Conservation (phyloP, 768 basidiomycete genomes). For the Rickenella mellea region DNA sequence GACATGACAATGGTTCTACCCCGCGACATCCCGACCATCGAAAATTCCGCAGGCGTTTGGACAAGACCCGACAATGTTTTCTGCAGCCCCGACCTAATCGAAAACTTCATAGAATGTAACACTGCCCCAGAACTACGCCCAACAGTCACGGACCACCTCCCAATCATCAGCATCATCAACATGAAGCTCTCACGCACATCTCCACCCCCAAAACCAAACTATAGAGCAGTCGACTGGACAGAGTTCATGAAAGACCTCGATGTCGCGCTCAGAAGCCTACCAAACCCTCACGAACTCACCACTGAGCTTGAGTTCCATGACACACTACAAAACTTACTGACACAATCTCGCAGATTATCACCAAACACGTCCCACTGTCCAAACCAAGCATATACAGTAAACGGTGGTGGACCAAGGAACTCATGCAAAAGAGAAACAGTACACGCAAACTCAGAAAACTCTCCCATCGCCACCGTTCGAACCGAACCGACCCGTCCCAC, state of each 20-base stretch:
- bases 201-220: background rate
- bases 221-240: background rate
- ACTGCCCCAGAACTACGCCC: background rate
- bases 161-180: background rate
- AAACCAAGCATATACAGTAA: background rate
- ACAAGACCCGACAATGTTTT: slow-evolving; percentile 1
- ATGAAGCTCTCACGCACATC: background rate
- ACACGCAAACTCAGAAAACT: background rate
- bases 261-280: background rate
- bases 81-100: background rate
- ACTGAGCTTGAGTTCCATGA: background rate
- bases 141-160: background rate
- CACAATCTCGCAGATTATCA: background rate
- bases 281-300: background rate
- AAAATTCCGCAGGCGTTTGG: background rate
- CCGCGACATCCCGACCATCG: slow-evolving; percentile 1
- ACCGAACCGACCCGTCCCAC: too few relatives aligned
- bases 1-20: background rate
- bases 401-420: background rate
- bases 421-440: background rate
- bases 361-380: background rate
- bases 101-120: background rate
- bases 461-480: too few relatives aligned
- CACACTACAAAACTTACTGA: background rate
- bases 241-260: background rate